Evolutionary conservation across 2,329 filamentous ascomycete species (phyloP).

Genomic region (Nakataea oryzae): DNA sequence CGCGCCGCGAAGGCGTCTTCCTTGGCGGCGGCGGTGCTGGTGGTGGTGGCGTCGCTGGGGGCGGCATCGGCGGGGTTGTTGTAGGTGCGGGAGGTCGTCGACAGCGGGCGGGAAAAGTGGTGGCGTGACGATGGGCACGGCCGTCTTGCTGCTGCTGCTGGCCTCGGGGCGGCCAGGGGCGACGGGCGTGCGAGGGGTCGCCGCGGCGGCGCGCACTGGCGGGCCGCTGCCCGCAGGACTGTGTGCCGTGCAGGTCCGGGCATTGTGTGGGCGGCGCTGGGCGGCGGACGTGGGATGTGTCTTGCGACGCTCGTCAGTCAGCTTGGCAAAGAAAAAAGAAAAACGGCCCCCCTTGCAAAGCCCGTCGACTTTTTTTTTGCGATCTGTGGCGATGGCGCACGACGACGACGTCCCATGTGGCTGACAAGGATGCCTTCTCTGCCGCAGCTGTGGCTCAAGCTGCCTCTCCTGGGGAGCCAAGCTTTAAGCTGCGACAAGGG

Average conservation of each 20-base stretch:
- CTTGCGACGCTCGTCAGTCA: not conserved
- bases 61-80: not conserved
- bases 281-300: not conserved
- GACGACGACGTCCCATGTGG: not conserved
- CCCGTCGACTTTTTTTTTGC: not conserved
- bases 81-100: not conserved
- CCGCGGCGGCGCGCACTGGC: not conserved
- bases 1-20: not conserved
- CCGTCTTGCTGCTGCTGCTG: not conserved
- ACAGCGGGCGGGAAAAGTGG: slow-evolving; percentile 1
- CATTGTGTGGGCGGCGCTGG: not conserved
- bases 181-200: not conserved
- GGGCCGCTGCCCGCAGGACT: not conserved
- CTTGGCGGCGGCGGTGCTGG: not conserved
- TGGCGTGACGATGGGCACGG: slow-evolving; percentile 5
- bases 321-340: not conserved
- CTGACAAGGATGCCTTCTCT: not conserved
- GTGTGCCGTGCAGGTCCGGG: not conserved
- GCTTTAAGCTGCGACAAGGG: not conserved
- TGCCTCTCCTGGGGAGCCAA: not conserved
- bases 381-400: not conserved
- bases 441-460: not conserved
- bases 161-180: not conserved
- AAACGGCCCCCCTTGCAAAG: no score
- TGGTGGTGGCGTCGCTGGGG: not conserved